phyloP scores from a whole-genome alignment of 164 flowering plant species.

The Aristolochia californica region DNA sequence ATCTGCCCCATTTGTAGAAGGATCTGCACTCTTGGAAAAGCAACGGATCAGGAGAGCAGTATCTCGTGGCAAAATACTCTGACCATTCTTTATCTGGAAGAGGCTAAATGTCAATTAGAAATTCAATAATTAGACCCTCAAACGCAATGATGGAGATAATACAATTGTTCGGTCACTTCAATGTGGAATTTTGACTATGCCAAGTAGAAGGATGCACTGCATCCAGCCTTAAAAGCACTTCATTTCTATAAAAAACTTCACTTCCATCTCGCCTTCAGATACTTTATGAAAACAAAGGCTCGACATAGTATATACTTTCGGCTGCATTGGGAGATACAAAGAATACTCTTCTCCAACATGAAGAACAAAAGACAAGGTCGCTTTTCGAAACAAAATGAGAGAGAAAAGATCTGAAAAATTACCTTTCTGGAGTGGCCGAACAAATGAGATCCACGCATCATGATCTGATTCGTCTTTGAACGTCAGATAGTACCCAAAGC shows the following conservation, averaged over 20 bases:
- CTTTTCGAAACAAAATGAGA: background rate
- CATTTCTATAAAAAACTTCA: no score
- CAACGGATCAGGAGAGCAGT: conserved; percentile 29
- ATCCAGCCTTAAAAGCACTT: background rate
- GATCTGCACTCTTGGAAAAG: conserved; percentile 26
- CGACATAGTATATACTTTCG: background rate
- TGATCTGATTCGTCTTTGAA: background rate
- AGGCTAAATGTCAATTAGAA: background rate
- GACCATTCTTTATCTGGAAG: conserved; percentile 35
- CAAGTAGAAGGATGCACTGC: background rate
- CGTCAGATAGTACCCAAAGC: no score
- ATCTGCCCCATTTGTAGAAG: conserved; percentile 19
- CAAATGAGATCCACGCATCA: background rate
- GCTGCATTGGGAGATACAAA: background rate
- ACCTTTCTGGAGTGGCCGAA: conserved; percentile 1
- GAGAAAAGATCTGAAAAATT: background rate
- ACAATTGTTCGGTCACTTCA: background rate
- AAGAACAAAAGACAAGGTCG: background rate
- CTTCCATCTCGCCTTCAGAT: no score
- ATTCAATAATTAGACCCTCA: background rate
- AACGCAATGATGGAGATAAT: background rate
- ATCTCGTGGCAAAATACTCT: conserved; percentile 25
- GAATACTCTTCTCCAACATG: background rate
- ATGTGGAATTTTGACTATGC: background rate
- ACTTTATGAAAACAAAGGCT: no score